Percentiles rank a stretch among this genome's conserved stretches.
These are phyloP conservation scores for Solanum aculeatissimum DNA, from an alignment of 305 asterid genomes.

Conservation along the genomic window DNA sequence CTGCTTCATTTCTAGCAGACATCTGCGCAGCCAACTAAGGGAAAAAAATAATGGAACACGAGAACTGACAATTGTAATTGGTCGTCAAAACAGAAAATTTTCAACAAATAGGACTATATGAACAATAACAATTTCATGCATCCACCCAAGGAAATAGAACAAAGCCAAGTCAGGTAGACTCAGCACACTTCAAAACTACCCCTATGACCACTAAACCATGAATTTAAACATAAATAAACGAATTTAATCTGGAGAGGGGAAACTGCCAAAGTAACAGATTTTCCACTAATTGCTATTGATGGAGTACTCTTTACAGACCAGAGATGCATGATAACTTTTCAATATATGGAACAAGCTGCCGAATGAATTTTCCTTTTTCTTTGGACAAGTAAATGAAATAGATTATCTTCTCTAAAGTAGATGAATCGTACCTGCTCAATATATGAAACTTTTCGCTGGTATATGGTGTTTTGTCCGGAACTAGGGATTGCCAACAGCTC, in stretches of 20 bases:
- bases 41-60: neutral
- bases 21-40: neutral
- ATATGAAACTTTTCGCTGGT: constrained; percentile 61
- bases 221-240: neutral
- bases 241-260: neutral
- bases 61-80: neutral
- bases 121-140: neutral
- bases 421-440: constrained; percentile 64
- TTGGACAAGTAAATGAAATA: neutral
- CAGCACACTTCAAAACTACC: neutral
- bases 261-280: neutral
- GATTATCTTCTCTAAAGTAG: neutral
- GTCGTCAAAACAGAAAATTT: neutral
- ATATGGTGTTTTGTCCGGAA: constrained; percentile 39
- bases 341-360: neutral
- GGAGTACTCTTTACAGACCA: neutral
- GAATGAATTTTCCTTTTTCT: neutral
- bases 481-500: constrained; percentile 75
- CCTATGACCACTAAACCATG: neutral
- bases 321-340: neutral
- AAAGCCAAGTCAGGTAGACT: neutral
- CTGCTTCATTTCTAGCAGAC: neutral
- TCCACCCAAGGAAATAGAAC: neutral
- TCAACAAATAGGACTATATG: neutral
- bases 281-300: neutral